Percentiles rank a stretch among this genome's conserved stretches.
Evolutionary conservation across 2,329 filamentous ascomycete genomes (phyloP).

Genomic region (Colletotrichum sp.): DNA sequence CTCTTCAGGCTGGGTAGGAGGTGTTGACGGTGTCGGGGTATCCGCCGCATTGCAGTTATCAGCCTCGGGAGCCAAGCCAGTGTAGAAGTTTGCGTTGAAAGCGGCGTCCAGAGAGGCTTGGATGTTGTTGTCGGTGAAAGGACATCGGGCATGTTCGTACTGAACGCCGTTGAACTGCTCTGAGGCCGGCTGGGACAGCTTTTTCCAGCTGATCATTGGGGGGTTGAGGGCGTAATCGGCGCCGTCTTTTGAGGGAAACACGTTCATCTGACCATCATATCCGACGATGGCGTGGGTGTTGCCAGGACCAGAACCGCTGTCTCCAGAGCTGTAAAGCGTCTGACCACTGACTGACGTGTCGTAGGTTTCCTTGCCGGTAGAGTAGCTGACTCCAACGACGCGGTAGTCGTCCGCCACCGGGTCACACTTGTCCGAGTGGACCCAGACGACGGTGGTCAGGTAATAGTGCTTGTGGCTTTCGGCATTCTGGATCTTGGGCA

Average conservation of each 20-base stretch:
- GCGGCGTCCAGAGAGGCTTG: not conserved
- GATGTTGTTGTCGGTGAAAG: not conserved
- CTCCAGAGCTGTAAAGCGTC: not conserved
- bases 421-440: not conserved
- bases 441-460: not conserved
- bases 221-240: not conserved
- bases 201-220: not conserved
- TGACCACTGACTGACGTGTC: not conserved
- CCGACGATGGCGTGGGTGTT: not conserved
- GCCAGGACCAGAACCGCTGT: not conserved
- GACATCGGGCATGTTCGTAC: not conserved
- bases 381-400: not conserved
- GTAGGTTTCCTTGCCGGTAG: not conserved
- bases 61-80: not conserved
- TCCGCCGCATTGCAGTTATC: not conserved
- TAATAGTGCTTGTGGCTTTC: not conserved
- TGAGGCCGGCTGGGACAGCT: not conserved
- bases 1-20: not conserved
- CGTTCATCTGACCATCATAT: not conserved
- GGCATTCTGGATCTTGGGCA: not conserved
- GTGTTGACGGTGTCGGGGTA: not conserved
- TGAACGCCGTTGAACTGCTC: not conserved
- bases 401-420: not conserved
- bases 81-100: not conserved
- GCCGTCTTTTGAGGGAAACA: not conserved